These are phyloP conservation scores for Takakia lepidozioides DNA, from an alignment of 225 moss, liverwort and hornwort species.

Conservation along the genomic window DNA sequence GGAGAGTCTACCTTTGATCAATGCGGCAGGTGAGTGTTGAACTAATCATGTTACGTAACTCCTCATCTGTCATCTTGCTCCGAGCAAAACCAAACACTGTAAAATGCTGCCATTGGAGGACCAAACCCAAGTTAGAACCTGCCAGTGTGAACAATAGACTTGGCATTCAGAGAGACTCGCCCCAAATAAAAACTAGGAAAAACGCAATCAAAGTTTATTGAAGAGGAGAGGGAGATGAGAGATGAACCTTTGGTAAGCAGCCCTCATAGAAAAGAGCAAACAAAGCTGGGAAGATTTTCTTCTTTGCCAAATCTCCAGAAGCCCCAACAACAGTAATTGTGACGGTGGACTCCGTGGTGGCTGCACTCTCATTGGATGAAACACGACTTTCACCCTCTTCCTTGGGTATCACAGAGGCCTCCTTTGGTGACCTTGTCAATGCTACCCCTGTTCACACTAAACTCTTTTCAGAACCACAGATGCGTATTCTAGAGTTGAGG, in stretches of 20 bases:
- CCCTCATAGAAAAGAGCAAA: conserved; percentile 94
- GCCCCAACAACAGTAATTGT: conserved; percentile 89
- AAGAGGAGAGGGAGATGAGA: background rate
- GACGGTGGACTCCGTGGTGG: conserved; percentile 49
- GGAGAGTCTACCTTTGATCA: conserved; percentile 61
- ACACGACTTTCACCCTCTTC: too few relatives aligned
- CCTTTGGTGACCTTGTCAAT: too few relatives aligned
- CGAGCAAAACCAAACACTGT: conserved; percentile 80
- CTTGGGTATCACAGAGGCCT: too few relatives aligned
- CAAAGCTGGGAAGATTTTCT: conserved; percentile 95
- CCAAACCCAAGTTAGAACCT: background rate
- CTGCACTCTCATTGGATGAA: conserved; percentile 29
- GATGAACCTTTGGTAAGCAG: conserved; percentile 73
- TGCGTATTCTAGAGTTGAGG: too few relatives aligned
- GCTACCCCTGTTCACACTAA: too few relatives aligned
- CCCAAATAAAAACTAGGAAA: background rate
- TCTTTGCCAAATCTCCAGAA: conserved; percentile 89
- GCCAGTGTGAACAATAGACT: too few relatives aligned
- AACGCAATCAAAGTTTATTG: background rate
- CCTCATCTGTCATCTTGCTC: conserved; percentile 76
- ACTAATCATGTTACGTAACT: conserved; percentile 75
- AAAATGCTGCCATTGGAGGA: conserved; percentile 55
- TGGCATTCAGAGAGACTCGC: background rate
- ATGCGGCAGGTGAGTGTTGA: conserved; percentile 84
- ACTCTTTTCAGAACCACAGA: too few relatives aligned